These are phyloP conservation scores for Tulasnella calospora DNA, from an alignment of 768 basidiomycete genomes.

Conservation along the genomic window DNA sequence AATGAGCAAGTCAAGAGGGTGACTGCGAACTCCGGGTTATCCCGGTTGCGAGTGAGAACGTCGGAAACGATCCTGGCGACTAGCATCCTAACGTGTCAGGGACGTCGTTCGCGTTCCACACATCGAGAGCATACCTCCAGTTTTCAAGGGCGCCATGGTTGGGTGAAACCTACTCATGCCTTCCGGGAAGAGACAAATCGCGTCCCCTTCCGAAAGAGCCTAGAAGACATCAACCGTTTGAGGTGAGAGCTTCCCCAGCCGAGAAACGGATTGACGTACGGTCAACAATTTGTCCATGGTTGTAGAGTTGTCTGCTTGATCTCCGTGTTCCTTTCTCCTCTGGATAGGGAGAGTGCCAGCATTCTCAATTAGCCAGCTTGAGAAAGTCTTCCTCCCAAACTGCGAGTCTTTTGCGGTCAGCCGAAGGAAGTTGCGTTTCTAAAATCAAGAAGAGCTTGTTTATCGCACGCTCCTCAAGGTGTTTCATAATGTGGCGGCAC, in stretches of 20 bases:
- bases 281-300: slow-evolving; percentile 65
- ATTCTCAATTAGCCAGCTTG: slow-evolving; percentile 84
- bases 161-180: slow-evolving; percentile 82
- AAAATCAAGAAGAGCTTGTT: slow-evolving; percentile 13
- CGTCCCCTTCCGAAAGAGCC: slow-evolving; percentile 72
- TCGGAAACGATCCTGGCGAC: slow-evolving; percentile 80
- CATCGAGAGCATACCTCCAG: slow-evolving; percentile 53
- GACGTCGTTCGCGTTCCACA: background rate
- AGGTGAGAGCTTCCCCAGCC: background rate
- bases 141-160: slow-evolving; percentile 80
- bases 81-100: slow-evolving; percentile 33
- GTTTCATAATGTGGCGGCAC: slow-evolving; percentile 38
- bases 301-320: slow-evolving; percentile 57
- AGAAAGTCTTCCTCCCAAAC: slow-evolving; percentile 77
- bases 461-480: background rate
- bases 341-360: slow-evolving; percentile 82
- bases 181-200: slow-evolving; percentile 80
- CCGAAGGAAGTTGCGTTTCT: slow-evolving; percentile 75
- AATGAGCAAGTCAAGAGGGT: slow-evolving; percentile 72
- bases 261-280: slow-evolving; percentile 38
- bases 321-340: slow-evolving; percentile 62
- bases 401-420: slow-evolving; percentile 85
- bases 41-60: slow-evolving; percentile 61
- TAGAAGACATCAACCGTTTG: slow-evolving; percentile 35
- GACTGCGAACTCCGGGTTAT: slow-evolving; percentile 66